Evolutionary conservation across 306 rosid genomes (phyloP).

Genomic region (Mimosa pudica): DNA sequence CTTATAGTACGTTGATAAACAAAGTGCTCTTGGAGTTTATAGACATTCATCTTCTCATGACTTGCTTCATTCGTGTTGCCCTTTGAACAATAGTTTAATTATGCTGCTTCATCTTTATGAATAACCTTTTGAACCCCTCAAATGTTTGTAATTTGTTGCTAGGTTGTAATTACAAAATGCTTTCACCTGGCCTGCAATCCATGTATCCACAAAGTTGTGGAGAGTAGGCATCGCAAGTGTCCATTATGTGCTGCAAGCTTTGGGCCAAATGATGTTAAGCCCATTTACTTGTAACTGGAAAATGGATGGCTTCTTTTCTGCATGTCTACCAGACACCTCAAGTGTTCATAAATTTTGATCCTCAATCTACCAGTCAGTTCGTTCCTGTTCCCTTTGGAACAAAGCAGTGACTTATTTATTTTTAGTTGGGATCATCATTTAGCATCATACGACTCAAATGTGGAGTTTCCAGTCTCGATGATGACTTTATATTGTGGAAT

Average conservation of each 20-base stretch:
- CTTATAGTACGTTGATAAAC: not conserved
- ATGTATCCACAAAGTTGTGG: constrained; percentile 74
- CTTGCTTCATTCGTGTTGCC: not conserved
- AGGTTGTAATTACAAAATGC: constrained; percentile 99
- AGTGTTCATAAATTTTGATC: constrained; percentile 38
- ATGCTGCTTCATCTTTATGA: not conserved
- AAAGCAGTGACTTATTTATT: constrained; percentile 43
- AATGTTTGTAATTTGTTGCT: constrained; percentile 33
- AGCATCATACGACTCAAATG: constrained; percentile 32
- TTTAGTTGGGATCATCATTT: constrained; percentile 38
- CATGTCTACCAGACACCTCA: constrained; percentile 27
- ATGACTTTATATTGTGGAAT: not conserved
- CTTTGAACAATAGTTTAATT: not conserved
- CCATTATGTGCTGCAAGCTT: constrained; percentile 80
- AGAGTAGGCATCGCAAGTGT: constrained; percentile 88
- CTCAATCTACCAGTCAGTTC: constrained; percentile 40
- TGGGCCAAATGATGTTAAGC: constrained; percentile 93
- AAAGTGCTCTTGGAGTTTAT: not conserved
- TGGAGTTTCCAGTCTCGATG: constrained; percentile 31
- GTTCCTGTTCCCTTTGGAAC: constrained; percentile 41
- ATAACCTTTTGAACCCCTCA: constrained; percentile 3
- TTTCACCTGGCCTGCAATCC: constrained; percentile 93
- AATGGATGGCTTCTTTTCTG: constrained; percentile 31
- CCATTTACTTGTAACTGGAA: constrained; percentile 73
- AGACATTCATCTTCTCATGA: too few relatives aligned